Evolutionary conservation across 495 filamentous ascomycete genomes (phyloP).

Genomic region (Penicillium roqueforti): DNA sequence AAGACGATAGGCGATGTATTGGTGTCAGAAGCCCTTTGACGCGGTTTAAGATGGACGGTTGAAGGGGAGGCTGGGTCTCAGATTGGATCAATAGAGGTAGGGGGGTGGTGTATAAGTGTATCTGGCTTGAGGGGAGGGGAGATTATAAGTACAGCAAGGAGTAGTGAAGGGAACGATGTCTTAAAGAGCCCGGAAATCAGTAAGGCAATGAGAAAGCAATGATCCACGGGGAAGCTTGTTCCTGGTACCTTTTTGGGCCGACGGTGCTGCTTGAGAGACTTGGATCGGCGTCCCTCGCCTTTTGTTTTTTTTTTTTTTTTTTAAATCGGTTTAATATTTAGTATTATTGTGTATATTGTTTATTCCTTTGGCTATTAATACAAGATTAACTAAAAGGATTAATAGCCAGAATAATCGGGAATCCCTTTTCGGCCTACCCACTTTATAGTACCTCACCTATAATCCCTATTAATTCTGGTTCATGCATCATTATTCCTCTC

Average conservation of each 20-base stretch:
- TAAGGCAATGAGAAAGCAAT: conserved; percentile 1
- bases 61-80: conserved; percentile 29
- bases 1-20: background rate
- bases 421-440: too few species aligned
- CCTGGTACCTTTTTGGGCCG: conserved; percentile 15
- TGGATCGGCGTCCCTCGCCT: conserved; percentile 35
- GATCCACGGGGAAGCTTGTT: conserved; percentile 22
- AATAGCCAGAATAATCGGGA: too few species aligned
- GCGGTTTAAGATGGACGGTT: conserved; percentile 3
- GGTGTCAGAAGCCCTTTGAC: conserved; percentile 10
- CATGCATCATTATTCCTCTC: conserved; percentile 6
- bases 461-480: too few species aligned
- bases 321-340: too few species aligned
- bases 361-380: too few species aligned
- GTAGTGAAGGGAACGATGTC: conserved; percentile 13
- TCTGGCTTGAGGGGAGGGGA: conserved; percentile 8
- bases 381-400: too few species aligned
- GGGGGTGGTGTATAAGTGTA: background rate
- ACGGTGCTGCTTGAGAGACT: background rate
- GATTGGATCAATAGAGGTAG: conserved; percentile 24
- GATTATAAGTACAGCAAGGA: conserved; percentile 29
- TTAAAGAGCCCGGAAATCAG: conserved; percentile 11
- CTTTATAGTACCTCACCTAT: too few species aligned
- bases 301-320: conserved; percentile 11
- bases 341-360: too few species aligned